Percentiles rank a stretch among this genome's conserved stretches.
Evolutionary conservation across 1,139 yeast species (phyloP).

Genomic region (Pichia sp.): DNA sequence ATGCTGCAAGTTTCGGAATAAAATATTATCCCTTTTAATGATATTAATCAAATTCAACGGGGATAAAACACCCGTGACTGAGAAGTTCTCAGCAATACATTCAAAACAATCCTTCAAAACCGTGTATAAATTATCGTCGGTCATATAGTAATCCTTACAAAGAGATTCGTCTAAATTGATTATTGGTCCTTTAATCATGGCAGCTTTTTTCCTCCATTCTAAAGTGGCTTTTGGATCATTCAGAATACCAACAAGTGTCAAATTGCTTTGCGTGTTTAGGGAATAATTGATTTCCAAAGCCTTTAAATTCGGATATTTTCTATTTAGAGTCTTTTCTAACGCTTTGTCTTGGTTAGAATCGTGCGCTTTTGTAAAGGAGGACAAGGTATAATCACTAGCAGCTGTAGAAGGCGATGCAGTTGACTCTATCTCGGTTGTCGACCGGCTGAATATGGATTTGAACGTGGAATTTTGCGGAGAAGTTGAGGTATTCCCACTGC

Average conservation of each 20-base stretch:
- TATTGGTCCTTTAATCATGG: slow-evolving; percentile 77
- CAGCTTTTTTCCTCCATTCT: slow-evolving; percentile 75
- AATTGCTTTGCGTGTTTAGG: slow-evolving; percentile 25
- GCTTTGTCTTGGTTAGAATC: slow-evolving; percentile 3
- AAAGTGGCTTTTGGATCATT: slow-evolving; percentile 49
- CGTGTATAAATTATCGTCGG: slow-evolving; percentile 50
- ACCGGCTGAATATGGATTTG: background rate
- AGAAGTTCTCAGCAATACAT: slow-evolving; percentile 63
- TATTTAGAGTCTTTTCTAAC: slow-evolving; percentile 11
- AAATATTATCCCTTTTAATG: slow-evolving; percentile 70
- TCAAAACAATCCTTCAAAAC: slow-evolving; percentile 83
- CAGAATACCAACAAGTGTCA: slow-evolving; percentile 39
- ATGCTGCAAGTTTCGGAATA: slow-evolving; percentile 89
- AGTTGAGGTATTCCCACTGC: slow-evolving; percentile 2
- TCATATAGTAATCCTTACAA: slow-evolving; percentile 36
- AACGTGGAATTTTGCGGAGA: slow-evolving; percentile 5
- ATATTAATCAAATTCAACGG: slow-evolving; percentile 69
- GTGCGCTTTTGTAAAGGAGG: slow-evolving; percentile 1
- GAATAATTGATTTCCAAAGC: slow-evolving; percentile 20
- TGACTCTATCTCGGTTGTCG: background rate
- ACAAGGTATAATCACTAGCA: background rate
- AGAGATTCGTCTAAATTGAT: slow-evolving; percentile 67
- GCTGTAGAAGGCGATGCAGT: too few species aligned
- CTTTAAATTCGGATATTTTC: slow-evolving; percentile 22
- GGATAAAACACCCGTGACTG: slow-evolving; percentile 75